phyloP scores from a whole-genome alignment of 1,284 basidiomycete species.

The Rhodotorula sp. region DNA sequence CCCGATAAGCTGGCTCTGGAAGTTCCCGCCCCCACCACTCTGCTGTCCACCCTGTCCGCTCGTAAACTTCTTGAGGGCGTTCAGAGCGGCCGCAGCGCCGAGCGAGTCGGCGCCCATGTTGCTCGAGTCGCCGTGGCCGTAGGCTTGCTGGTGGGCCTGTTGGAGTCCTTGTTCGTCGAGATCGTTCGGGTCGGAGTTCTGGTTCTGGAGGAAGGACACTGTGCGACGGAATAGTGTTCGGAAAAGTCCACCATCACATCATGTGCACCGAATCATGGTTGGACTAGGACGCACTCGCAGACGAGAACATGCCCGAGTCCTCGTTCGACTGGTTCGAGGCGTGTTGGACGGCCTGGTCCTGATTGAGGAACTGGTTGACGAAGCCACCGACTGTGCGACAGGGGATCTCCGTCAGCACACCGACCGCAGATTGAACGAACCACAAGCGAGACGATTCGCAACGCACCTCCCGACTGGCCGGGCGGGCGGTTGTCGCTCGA shows the following conservation, averaged over 20 bases:
- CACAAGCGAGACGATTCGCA: too few species aligned
- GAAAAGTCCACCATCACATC: fast-evolving
- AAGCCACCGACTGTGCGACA: neutral
- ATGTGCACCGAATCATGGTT: too few species aligned
- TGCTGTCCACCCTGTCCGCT: constrained; percentile 10
- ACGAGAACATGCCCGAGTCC: constrained; percentile 22
- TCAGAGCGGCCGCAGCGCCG: constrained; percentile 38
- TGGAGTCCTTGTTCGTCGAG: constrained; percentile 40
- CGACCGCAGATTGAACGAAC: too few species aligned
- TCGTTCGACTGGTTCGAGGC: constrained; percentile 14
- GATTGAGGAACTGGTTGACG: constrained; percentile 11
- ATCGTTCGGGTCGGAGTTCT: constrained; percentile 28
- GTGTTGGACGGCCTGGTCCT: constrained; percentile 18
- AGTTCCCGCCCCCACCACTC: constrained; percentile 13
- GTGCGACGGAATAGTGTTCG: neutral
- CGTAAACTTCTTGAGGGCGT: constrained; percentile 41
- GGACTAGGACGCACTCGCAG: constrained; percentile 16
- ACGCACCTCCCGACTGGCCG: neutral
- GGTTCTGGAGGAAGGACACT: constrained; percentile 28
- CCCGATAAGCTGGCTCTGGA: constrained; percentile 34
- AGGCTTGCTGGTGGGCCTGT: constrained; percentile 41
- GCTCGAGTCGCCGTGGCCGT: constrained; percentile 26
- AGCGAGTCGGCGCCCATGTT: constrained; percentile 32
- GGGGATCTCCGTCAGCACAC: too few species aligned
- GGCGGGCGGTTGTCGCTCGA: constrained; percentile 1